phyloP scores from a whole-genome alignment of 164 flowering plant genomes.

The Kingdonia uniflora region DNA sequence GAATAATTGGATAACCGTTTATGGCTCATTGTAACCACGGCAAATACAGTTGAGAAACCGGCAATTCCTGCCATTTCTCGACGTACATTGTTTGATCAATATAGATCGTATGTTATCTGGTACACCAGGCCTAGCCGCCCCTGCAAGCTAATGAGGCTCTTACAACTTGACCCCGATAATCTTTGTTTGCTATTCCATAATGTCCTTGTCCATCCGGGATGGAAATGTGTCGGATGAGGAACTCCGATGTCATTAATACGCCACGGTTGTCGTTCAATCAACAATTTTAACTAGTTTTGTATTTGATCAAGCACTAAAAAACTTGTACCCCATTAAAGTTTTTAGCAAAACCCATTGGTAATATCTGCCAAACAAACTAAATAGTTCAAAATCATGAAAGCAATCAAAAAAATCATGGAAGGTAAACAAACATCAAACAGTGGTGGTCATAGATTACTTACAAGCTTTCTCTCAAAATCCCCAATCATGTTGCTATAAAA shows the following conservation, averaged over 20 bases:
- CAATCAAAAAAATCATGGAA: too few species aligned
- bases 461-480: too few species aligned
- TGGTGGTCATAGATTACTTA: too few species aligned
- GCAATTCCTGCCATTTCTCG: constrained; percentile 25
- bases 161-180: constrained; percentile 28
- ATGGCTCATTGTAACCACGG: constrained; percentile 34
- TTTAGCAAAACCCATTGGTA: too few species aligned
- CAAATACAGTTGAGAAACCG: constrained; percentile 33
- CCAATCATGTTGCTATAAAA: too few species aligned
- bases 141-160: constrained; percentile 49
- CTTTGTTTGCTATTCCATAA: constrained; percentile 44
- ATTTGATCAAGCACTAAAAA: constrained; percentile 41
- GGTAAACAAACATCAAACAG: too few species aligned
- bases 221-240: constrained; percentile 80
- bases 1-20: constrained; percentile 40
- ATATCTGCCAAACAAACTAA: too few species aligned
- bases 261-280: constrained; percentile 79
- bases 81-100: constrained; percentile 49
- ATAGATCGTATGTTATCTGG: constrained; percentile 42
- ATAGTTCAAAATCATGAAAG: too few species aligned
- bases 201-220: constrained; percentile 56
- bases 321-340: constrained; percentile 67
- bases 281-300: constrained; percentile 58
- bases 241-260: constrained; percentile 54
- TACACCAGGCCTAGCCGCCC: constrained; percentile 43